Percentiles rank a stretch among this genome's conserved stretches.
Conservation (phyloP, 225 moss, liverwort and hornwort species). For the Polytrichum formosum region DNA sequence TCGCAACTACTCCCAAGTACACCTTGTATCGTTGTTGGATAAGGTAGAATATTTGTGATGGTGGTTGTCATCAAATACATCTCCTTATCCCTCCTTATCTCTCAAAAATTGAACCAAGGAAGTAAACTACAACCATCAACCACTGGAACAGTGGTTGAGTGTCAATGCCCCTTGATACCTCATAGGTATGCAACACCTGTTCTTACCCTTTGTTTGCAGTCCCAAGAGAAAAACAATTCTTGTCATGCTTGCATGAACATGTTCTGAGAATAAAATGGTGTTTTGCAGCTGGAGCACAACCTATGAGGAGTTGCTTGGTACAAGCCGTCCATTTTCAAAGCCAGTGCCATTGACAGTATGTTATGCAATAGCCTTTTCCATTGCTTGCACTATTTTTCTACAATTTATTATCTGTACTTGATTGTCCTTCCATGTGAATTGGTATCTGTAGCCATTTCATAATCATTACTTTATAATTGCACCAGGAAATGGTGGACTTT, state of each 20-base stretch:
- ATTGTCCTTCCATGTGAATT: background rate
- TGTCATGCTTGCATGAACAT: background rate
- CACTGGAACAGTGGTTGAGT: no score
- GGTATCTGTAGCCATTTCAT: background rate
- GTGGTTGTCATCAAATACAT: no score
- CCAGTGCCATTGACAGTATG: constrained; percentile 48
- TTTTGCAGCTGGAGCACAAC: constrained; percentile 37
- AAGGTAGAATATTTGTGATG: no score
- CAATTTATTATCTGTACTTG: background rate
- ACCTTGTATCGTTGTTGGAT: no score
- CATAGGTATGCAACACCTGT: no score
- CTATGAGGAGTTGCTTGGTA: constrained; percentile 44
- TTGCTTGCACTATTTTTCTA: background rate
- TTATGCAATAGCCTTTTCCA: background rate
- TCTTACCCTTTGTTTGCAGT: no score
- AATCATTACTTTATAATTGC: constrained; percentile 3
- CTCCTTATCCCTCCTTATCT: no score
- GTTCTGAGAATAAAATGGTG: constrained; percentile 5
- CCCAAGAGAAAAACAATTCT: background rate
- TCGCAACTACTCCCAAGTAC: no score
- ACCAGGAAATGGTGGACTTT: constrained; percentile 50
- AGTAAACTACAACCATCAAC: no score
- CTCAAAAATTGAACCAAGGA: no score
- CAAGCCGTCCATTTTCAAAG: constrained; percentile 37
- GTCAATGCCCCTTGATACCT: no score